Evolutionary conservation across 2,329 filamentous ascomycete genomes (phyloP).

Genomic region (Fusarium goolgardi): DNA sequence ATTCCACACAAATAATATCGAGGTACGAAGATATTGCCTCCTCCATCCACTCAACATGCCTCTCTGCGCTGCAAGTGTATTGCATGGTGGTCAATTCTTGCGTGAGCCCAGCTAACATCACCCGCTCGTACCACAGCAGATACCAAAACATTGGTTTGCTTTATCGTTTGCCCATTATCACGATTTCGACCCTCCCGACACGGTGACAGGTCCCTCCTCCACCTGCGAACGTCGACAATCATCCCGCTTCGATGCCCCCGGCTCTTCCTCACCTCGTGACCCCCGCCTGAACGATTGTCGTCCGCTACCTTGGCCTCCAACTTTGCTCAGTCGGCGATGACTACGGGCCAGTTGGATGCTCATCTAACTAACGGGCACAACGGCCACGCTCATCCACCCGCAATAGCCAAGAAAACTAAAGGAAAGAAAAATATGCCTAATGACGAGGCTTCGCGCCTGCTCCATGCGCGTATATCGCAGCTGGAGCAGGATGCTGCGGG

Average conservation of each 20-base stretch:
- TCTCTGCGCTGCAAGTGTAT: conserved; percentile 31
- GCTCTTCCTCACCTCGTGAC: conserved; percentile 39
- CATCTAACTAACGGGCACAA: conserved; percentile 58
- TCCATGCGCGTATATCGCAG: conserved; percentile 94
- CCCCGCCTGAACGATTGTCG: conserved; percentile 34
- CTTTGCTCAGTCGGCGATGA: conserved; percentile 50
- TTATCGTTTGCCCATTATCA: conserved; percentile 15
- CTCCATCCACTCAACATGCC: conserved; percentile 30
- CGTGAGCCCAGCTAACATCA: conserved; percentile 37
- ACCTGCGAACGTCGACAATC: conserved; percentile 29
- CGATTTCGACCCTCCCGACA: conserved; percentile 22
- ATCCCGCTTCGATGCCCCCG: conserved; percentile 43
- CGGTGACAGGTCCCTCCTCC: conserved; percentile 29
- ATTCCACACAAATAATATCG: conserved; percentile 22
- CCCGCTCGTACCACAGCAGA: conserved; percentile 28
- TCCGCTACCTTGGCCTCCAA: conserved; percentile 33
- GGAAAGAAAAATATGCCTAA: conserved; percentile 86
- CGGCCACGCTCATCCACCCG: conserved; percentile 51
- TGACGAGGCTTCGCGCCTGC: conserved; percentile 88
- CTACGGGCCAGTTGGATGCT: conserved; percentile 56
- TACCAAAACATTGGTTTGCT: conserved; percentile 17
- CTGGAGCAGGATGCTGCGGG: conserved; percentile 92
- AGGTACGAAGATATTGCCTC: conserved; percentile 38
- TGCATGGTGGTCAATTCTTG: conserved; percentile 36
- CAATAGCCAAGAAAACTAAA: conserved; percentile 78